phyloP scores from a whole-genome alignment of 2,329 filamentous ascomycete species.

The Aspergillus fischeri region DNA sequence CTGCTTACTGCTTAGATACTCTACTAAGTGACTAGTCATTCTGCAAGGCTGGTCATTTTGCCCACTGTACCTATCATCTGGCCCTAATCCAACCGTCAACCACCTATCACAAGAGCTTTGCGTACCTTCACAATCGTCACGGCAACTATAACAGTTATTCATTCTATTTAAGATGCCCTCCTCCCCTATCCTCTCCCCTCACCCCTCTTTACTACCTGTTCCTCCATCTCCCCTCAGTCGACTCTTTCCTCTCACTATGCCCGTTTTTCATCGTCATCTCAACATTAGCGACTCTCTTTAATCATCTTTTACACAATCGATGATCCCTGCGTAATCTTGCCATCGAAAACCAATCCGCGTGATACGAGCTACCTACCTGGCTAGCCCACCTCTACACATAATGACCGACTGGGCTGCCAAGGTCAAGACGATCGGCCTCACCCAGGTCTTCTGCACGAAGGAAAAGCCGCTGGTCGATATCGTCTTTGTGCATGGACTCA shows the following conservation, averaged over 20 bases:
- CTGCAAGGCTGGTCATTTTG: not conserved
- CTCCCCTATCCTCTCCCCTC: not conserved
- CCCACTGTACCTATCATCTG: not conserved
- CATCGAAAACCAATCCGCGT: not conserved
- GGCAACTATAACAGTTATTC: not conserved
- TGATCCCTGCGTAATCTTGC: not conserved
- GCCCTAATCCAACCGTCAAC: not conserved
- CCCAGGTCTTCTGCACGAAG: constrained; percentile 37
- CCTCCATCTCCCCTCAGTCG: not conserved
- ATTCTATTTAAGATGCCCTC: not conserved
- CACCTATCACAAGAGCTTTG: constrained; percentile 1
- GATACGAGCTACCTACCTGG: not conserved
- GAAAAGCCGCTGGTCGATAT: constrained; percentile 47
- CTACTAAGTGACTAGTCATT: no score
- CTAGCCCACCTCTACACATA: not conserved
- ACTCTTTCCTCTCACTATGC: not conserved
- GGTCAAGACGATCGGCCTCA: constrained; percentile 40
- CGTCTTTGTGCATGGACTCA: constrained; percentile 67
- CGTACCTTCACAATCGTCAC: not conserved
- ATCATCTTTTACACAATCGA: not conserved
- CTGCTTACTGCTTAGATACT: not conserved
- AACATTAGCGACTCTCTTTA: not conserved
- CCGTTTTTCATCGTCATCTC: not conserved
- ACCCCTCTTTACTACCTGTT: not conserved
- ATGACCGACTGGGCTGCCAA: constrained; percentile 20